Percentiles rank a stretch among this genome's conserved stretches.
Evolutionary conservation across 495 filamentous ascomycete genomes (phyloP).

Genomic region (Xylaria flabelliformis): DNA sequence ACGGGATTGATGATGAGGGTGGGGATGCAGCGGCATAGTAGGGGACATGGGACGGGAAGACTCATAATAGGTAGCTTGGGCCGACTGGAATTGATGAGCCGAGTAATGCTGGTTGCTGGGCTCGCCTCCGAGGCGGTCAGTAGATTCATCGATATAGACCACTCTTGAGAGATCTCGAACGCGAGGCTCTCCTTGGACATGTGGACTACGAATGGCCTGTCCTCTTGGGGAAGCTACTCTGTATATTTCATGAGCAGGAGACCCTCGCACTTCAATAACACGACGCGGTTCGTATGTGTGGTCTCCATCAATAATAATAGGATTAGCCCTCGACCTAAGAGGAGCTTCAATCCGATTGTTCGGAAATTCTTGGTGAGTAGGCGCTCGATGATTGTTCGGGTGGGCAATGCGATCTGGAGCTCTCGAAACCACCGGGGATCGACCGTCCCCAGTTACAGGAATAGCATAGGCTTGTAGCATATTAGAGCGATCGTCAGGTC

Average conservation of each 20-base stretch:
- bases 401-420: conserved; percentile 7
- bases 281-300: conserved; percentile 29
- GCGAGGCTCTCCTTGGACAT: conserved; percentile 27
- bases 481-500: conserved; percentile 7
- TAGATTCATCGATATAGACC: conserved; percentile 30
- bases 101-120: conserved; percentile 25
- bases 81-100: conserved; percentile 9
- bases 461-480: neutral
- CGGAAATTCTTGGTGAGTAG: neutral
- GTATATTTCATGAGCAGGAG: conserved; percentile 24
- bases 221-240: conserved; percentile 22
- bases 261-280: conserved; percentile 35
- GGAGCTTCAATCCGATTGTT: conserved; percentile 12
- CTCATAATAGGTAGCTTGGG: conserved; percentile 23
- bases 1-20: conserved; percentile 4
- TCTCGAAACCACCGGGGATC: neutral
- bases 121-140: conserved; percentile 23
- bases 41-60: conserved; percentile 10
- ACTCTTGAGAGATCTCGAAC: conserved; percentile 26
- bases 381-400: conserved; percentile 9
- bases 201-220: conserved; percentile 18
- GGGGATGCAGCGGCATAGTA: neutral
- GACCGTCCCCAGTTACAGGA: conserved; percentile 12
- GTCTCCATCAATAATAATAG: conserved; percentile 33
- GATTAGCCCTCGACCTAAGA: conserved; percentile 35